phyloP scores from a whole-genome alignment of 1,284 basidiomycete species.

The Lignosus rhinocerotis region DNA sequence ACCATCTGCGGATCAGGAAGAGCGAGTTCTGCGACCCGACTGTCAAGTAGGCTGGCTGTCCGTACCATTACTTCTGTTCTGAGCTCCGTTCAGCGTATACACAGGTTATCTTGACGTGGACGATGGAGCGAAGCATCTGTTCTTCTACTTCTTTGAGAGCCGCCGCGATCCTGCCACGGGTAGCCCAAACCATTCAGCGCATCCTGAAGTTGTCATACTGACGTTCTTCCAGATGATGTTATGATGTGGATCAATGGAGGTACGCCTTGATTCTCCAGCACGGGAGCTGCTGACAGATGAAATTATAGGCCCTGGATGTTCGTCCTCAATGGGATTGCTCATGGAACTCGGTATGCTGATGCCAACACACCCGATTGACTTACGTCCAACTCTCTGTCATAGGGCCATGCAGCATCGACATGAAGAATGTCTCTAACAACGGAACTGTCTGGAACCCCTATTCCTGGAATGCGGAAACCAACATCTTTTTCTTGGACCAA shows the following conservation, averaged over 20 bases:
- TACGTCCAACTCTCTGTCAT: not conserved
- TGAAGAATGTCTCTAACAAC: slow-evolving; percentile 45
- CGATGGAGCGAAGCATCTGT: slow-evolving; percentile 61
- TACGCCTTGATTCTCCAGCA: slow-evolving; percentile 16
- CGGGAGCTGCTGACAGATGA: not conserved
- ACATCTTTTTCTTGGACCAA: slow-evolving; percentile 75
- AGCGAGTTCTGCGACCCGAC: slow-evolving; percentile 62
- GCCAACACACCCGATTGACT: too few species aligned
- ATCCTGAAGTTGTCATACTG: not conserved
- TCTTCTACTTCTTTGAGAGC: slow-evolving; percentile 88
- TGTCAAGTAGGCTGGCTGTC: slow-evolving; percentile 43
- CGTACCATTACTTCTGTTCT: not conserved
- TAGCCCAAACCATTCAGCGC: slow-evolving; percentile 1
- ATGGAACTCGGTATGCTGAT: slow-evolving; percentile 43
- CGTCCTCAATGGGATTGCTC: slow-evolving; percentile 63
- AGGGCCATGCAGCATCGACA: slow-evolving; percentile 63
- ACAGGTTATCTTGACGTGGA: slow-evolving; percentile 68
- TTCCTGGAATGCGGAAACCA: slow-evolving; percentile 65
- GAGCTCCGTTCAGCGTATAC: slow-evolving; percentile 42
- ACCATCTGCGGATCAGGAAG: slow-evolving; percentile 62
- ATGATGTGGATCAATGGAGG: slow-evolving; percentile 77
- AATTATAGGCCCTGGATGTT: slow-evolving; percentile 60
- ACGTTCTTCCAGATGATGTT: slow-evolving; percentile 49
- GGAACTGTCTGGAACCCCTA: slow-evolving; percentile 63
- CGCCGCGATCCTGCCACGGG: slow-evolving; percentile 61